phyloP scores from a whole-genome alignment of 176 grass and related monocot genomes.

The Hsuehochloa calcarea region DNA sequence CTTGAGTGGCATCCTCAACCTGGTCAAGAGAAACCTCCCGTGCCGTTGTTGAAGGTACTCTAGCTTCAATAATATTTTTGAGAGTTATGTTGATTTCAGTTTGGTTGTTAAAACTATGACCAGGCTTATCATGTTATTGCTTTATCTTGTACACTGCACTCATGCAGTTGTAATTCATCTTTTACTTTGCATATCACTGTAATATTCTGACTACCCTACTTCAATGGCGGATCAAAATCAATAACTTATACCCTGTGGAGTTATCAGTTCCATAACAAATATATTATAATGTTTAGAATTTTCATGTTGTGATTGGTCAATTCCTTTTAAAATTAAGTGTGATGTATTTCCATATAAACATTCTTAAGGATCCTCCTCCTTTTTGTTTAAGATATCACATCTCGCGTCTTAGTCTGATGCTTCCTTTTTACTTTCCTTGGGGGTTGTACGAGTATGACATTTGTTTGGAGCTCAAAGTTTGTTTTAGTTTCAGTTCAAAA shows the following conservation, averaged over 20 bases:
- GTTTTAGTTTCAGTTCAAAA: neutral
- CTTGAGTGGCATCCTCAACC: constrained; percentile 96
- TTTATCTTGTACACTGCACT: neutral
- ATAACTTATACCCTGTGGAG: neutral
- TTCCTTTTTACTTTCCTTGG: neutral
- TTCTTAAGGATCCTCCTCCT: neutral
- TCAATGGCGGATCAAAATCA: neutral
- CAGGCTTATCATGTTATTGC: constrained; percentile 15
- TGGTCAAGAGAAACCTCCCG: constrained; percentile 79
- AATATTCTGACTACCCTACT: neutral
- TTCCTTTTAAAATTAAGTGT: neutral
- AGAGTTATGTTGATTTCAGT: constrained; percentile 16
- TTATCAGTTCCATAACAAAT: neutral
- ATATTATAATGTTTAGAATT: neutral
- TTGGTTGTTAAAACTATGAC: constrained; percentile 2
- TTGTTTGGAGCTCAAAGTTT: neutral
- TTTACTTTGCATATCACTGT: neutral
- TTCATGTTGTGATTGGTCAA: neutral
- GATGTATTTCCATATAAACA: neutral
- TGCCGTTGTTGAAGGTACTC: constrained; percentile 82
- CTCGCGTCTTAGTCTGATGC: neutral
- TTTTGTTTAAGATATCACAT: neutral
- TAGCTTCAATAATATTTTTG: constrained; percentile 30
- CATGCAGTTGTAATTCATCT: neutral
- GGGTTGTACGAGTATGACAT: neutral